phyloP scores from a whole-genome alignment of 2,329 filamentous ascomycete genomes.

The Fusarium buxicola region DNA sequence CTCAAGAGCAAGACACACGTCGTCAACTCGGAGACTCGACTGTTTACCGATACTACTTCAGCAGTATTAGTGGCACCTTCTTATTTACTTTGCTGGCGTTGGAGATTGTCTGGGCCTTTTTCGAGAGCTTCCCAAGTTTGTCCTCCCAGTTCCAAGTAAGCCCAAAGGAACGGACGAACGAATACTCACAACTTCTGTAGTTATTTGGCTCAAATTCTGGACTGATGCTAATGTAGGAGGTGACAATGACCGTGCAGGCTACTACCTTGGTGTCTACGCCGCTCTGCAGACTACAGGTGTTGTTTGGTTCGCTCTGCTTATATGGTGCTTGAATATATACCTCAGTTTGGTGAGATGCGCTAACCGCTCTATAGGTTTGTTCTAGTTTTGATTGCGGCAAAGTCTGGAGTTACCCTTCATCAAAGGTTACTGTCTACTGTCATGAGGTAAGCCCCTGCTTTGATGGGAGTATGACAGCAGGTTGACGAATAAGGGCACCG shows the following conservation, averaged over 20 bases:
- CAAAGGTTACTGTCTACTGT: constrained; percentile 41
- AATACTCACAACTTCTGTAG: constrained; percentile 19
- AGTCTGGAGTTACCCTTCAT: constrained; percentile 45
- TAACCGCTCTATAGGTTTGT: constrained; percentile 42
- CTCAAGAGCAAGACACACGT: constrained; percentile 33
- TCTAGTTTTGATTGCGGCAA: constrained; percentile 44
- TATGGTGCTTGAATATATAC: constrained; percentile 26
- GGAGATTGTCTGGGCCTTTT: constrained; percentile 43
- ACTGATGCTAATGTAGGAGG: constrained; percentile 35
- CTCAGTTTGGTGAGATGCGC: rapidly evolving
- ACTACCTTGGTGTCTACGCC: constrained; percentile 45
- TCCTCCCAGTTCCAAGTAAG: background rate
- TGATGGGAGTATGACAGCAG: background rate
- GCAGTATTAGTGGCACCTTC: constrained; percentile 44
- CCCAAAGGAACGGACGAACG: background rate
- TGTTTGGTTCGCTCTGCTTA: constrained; percentile 36
- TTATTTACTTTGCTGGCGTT: constrained; percentile 37
- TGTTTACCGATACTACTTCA: constrained; percentile 47
- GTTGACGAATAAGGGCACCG: constrained; percentile 49
- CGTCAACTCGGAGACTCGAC: constrained; percentile 47
- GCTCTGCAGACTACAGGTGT: constrained; percentile 39
- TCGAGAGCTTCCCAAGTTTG: constrained; percentile 48
- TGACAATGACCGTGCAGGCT: constrained; percentile 11
- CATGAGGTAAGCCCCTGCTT: constrained; percentile 13
- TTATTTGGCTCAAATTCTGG: constrained; percentile 51